Percentiles rank a stretch among this genome's conserved stretches.
These are phyloP conservation scores for Flagelloscypha sp. DNA, from an alignment of 768 basidiomycete species.

Conservation along the genomic window DNA sequence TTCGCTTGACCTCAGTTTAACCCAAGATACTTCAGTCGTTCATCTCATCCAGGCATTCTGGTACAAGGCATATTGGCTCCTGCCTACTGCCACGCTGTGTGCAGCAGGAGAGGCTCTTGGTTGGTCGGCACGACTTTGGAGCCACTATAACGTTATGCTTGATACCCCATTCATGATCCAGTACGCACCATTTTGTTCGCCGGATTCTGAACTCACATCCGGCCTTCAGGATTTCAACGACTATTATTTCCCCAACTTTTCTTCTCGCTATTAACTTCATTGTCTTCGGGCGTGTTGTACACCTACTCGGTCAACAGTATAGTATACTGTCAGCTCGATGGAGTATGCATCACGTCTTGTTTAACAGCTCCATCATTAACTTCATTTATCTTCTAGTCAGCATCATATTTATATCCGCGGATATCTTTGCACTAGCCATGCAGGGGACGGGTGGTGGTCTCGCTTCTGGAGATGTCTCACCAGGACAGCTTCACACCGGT, in stretches of 20 bases:
- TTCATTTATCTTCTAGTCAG: too few relatives aligned
- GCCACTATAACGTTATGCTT: constrained; percentile 12
- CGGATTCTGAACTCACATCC: too few relatives aligned
- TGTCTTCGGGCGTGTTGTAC: constrained; percentile 31
- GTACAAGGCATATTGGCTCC: constrained; percentile 31
- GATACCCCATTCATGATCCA: constrained; percentile 35
- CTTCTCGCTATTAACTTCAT: constrained; percentile 38
- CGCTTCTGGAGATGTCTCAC: too few relatives aligned
- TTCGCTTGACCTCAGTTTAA: not conserved
- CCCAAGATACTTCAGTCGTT: constrained; percentile 20
- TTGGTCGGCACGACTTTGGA: constrained; percentile 36
- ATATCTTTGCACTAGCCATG: constrained; percentile 30
- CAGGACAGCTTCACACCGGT: too few relatives aligned
- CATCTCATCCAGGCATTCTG: constrained; percentile 25
- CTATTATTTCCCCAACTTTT: constrained; percentile 38
- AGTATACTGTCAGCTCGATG: constrained; percentile 24
- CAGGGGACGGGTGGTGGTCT: constrained; percentile 33
- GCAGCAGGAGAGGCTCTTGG: constrained; percentile 32
- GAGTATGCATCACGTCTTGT: constrained; percentile 27
- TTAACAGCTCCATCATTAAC: too few relatives aligned
- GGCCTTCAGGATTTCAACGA: constrained; percentile 24
- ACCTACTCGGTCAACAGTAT: constrained; percentile 23
- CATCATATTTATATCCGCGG: constrained; percentile 23
- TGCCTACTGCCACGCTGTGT: constrained; percentile 28
- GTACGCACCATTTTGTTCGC: constrained; percentile 19